These are phyloP conservation scores for Ogataea henricii DNA, from an alignment of 805 yeast species.

Conservation along the genomic window DNA sequence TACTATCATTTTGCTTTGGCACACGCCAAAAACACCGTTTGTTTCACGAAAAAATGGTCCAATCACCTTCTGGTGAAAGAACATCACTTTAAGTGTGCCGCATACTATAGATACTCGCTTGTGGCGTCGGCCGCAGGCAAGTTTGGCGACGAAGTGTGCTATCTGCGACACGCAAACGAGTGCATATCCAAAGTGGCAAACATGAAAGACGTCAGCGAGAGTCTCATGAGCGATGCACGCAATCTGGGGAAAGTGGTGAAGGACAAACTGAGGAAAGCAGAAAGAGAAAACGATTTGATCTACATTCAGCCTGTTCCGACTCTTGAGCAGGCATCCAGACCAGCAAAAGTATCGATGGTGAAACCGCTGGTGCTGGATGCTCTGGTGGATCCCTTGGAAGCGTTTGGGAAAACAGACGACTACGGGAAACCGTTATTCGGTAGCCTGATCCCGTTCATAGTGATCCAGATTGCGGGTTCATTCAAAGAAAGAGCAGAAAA, in stretches of 20 bases:
- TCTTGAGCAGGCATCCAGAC: slow-evolving; percentile 39
- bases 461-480: slow-evolving; percentile 67
- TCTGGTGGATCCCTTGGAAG: slow-evolving; percentile 39
- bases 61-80: slow-evolving; percentile 60
- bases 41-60: slow-evolving; percentile 55
- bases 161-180: slow-evolving; percentile 46
- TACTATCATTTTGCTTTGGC: slow-evolving; percentile 52
- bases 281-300: slow-evolving; percentile 79
- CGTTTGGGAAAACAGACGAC: slow-evolving; percentile 22
- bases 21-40: slow-evolving; percentile 43
- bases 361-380: slow-evolving; percentile 39
- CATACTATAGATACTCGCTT: slow-evolving; percentile 62
- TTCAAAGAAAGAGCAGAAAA: slow-evolving; percentile 64
- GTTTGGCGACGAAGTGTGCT: slow-evolving; percentile 73
- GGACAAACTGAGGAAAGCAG: slow-evolving; percentile 53
- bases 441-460: slow-evolving; percentile 65
- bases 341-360: slow-evolving; percentile 58
- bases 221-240: slow-evolving; percentile 52
- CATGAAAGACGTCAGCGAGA: slow-evolving; percentile 42
- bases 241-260: slow-evolving; percentile 50
- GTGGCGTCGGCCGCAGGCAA: slow-evolving; percentile 48
- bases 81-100: slow-evolving; percentile 69
- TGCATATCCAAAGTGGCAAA: slow-evolving; percentile 42
- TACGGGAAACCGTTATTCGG: slow-evolving; percentile 46
- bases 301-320: slow-evolving; percentile 68